Evolutionary conservation across 1,139 yeast species (phyloP).

Genomic region (Candida albicans): DNA sequence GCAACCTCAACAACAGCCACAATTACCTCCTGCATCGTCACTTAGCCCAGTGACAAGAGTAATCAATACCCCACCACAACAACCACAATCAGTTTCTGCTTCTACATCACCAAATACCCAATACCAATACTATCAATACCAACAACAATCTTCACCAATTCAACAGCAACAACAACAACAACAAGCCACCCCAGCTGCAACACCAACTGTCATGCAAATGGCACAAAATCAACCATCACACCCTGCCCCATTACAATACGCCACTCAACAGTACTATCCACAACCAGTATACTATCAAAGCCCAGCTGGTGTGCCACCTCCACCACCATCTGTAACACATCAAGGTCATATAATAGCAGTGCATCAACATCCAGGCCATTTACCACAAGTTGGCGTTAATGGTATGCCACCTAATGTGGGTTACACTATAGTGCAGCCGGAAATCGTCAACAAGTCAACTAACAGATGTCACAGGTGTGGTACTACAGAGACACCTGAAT

Average conservation of each 20-base stretch:
- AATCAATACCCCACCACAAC: slow-evolving; percentile 6
- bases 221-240: slow-evolving; percentile 12
- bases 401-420: not conserved
- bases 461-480: slow-evolving; percentile 56
- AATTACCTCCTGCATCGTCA: slow-evolving; percentile 13
- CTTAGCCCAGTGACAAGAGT: slow-evolving; percentile 3
- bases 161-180: slow-evolving; percentile 12
- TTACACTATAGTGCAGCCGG: slow-evolving; percentile 20
- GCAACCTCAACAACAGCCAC: slow-evolving; percentile 9
- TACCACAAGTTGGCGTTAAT: not conserved
- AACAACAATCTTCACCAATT: slow-evolving; percentile 4
- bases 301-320: slow-evolving; percentile 2
- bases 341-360: not conserved
- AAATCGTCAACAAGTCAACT: slow-evolving; percentile 37
- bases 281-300: slow-evolving; percentile 15
- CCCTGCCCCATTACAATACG: slow-evolving; percentile 9
- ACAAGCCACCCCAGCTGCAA: slow-evolving; percentile 5
- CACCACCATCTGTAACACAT: slow-evolving; percentile 5
- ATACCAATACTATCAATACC: slow-evolving; percentile 14
- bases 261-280: slow-evolving; percentile 13
- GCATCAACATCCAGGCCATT: not conserved
- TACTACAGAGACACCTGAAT: slow-evolving; percentile 84
- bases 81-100: slow-evolving; percentile 5
- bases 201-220: not conserved
- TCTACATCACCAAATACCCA: slow-evolving; percentile 15